These are phyloP conservation scores for Stellera chamaejasme DNA, from an alignment of 345 rosid species.

Conservation along the genomic window DNA sequence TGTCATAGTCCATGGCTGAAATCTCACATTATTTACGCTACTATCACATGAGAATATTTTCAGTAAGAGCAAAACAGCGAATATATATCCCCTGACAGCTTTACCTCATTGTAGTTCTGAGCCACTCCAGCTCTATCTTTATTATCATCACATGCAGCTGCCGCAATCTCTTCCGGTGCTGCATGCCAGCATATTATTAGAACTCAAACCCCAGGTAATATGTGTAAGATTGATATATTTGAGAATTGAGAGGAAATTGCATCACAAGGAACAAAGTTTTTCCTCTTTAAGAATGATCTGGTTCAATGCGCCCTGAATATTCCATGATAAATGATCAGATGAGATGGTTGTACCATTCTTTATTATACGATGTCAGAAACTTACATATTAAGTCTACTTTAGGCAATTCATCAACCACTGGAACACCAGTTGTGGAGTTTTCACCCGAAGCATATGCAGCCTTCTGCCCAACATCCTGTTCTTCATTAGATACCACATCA, in stretches of 20 bases:
- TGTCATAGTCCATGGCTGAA: slow-evolving; percentile 11
- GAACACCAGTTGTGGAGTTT: slow-evolving; percentile 25
- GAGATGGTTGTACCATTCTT: no score
- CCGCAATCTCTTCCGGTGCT: slow-evolving; percentile 57
- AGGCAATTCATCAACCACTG: slow-evolving; percentile 43
- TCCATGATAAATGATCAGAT: no score
- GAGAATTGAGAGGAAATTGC: no score
- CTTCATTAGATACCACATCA: slow-evolving; percentile 38
- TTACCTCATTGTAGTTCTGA: slow-evolving; percentile 54
- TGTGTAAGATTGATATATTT: no score
- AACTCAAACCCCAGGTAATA: no score
- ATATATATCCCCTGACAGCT: neutral
- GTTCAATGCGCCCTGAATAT: no score
- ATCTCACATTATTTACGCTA: no score
- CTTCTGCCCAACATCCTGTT: slow-evolving; percentile 34
- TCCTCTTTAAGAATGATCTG: no score
- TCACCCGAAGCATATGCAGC: slow-evolving; percentile 22
- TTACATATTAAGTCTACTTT: slow-evolving; percentile 48
- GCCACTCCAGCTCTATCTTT: slow-evolving; percentile 48
- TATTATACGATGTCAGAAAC: slow-evolving; percentile 14
- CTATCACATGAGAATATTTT: no score
- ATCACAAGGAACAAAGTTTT: no score
- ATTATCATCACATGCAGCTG: slow-evolving; percentile 47
- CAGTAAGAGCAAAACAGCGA: neutral
- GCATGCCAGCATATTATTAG: slow-evolving; percentile 5